Evolutionary conservation across 495 filamentous ascomycete species (phyloP).

Genomic region (Xeromyces bisporus): DNA sequence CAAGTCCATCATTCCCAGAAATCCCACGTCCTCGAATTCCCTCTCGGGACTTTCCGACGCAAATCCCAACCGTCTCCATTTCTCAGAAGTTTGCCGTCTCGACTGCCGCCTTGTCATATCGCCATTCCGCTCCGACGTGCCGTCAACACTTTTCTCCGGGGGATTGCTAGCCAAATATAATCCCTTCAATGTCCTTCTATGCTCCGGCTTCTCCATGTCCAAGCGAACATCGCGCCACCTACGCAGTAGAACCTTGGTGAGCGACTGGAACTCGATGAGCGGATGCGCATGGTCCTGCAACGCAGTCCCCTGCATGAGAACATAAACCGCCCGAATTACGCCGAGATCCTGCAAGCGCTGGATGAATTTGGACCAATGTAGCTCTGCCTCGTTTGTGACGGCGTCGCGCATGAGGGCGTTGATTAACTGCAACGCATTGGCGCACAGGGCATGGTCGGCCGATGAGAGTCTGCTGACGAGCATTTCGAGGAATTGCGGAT

Average conservation of each 20-base stretch:
- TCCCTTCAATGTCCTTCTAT: slow-evolving; percentile 70
- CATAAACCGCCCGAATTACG: slow-evolving; percentile 79
- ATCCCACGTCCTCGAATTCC: slow-evolving; percentile 77
- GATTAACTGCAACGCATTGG: slow-evolving; percentile 85
- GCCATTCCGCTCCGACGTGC: slow-evolving; percentile 10
- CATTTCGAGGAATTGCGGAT: slow-evolving; percentile 90
- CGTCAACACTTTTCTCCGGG: slow-evolving; percentile 28
- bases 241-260: slow-evolving; percentile 76
- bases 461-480: slow-evolving; percentile 76
- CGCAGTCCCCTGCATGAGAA: slow-evolving; percentile 82
- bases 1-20: slow-evolving; percentile 93
- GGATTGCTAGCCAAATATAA: slow-evolving; percentile 71
- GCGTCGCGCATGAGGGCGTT: slow-evolving; percentile 92
- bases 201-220: slow-evolving; percentile 74
- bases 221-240: slow-evolving; percentile 82
- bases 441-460: slow-evolving; percentile 90
- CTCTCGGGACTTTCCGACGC: slow-evolving; percentile 69
- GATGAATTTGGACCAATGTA: slow-evolving; percentile 90
- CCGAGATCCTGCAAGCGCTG: slow-evolving; percentile 84
- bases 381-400: slow-evolving; percentile 57
- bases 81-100: slow-evolving; percentile 64
- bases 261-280: slow-evolving; percentile 77
- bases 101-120: slow-evolving; percentile 39
- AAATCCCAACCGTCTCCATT: slow-evolving; percentile 87
- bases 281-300: slow-evolving; percentile 90